These are phyloP conservation scores for Annulohypoxylon bovei DNA, from an alignment of 495 filamentous ascomycete genomes.

Conservation along the genomic window DNA sequence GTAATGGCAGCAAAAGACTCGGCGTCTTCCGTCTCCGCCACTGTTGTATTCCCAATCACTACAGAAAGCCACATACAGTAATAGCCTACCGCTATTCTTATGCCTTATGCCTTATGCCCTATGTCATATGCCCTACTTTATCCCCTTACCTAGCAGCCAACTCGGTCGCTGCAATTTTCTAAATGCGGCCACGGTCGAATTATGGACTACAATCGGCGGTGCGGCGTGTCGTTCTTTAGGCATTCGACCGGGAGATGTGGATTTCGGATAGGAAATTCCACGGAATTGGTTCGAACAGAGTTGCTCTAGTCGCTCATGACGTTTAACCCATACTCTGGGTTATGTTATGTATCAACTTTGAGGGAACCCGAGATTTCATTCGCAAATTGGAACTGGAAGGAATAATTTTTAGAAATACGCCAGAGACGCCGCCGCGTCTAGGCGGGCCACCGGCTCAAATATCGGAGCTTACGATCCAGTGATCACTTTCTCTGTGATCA, in stretches of 20 bases:
- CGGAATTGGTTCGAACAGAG: background rate
- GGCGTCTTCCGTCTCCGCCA: conserved; percentile 35
- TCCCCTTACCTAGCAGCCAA: background rate
- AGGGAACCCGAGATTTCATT: background rate
- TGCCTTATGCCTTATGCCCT: no score
- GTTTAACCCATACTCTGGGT: background rate
- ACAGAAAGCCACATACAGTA: background rate
- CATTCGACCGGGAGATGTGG: background rate
- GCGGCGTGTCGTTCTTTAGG: conserved; percentile 7
- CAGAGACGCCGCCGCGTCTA: background rate
- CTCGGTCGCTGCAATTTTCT: background rate
- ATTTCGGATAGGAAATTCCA: background rate
- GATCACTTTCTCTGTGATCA: conserved; percentile 3
- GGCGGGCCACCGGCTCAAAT: conserved; percentile 9
- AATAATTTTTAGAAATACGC: background rate
- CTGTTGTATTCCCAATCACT: background rate
- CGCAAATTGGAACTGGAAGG: background rate
- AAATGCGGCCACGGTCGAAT: background rate
- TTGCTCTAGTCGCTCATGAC: background rate
- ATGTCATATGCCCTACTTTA: background rate
- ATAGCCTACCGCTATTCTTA: no score
- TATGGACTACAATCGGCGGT: conserved; percentile 10
- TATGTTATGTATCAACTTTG: background rate
- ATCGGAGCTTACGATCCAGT: conserved; percentile 31
- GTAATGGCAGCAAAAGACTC: conserved; percentile 14